A percentile compares a stretch with the other conserved stretches of the same genome.
phyloP scores from a whole-genome alignment of 768 basidiomycete genomes.

The Macrolepiota dolichaula region DNA sequence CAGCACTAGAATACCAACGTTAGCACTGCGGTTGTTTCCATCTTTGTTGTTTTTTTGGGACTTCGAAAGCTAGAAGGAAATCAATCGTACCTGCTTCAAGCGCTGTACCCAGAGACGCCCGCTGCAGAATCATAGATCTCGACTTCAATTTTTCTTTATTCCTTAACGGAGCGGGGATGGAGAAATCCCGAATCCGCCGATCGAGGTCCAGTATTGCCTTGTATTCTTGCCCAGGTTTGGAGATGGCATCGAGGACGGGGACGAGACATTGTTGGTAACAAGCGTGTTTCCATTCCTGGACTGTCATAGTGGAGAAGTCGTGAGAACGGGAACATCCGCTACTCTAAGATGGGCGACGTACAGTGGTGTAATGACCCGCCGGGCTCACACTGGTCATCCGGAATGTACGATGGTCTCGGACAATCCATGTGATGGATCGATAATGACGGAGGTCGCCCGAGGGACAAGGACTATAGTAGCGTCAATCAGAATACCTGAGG shows the following conservation, averaged over 20 bases:
- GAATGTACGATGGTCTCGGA: conserved; percentile 40
- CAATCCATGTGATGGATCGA: conserved; percentile 62
- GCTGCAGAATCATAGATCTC: conserved; percentile 54
- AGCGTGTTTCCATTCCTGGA: conserved; percentile 69
- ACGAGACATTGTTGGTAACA: conserved; percentile 59
- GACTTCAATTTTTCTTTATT: conserved; percentile 33
- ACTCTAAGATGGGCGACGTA: conserved; percentile 18
- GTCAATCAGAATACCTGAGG: neutral
- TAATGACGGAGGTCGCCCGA: conserved; percentile 67
- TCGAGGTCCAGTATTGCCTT: conserved; percentile 53
- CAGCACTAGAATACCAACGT: conserved; percentile 39
- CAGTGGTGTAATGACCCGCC: conserved; percentile 40
- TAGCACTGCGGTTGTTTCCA: neutral
- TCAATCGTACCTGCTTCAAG: conserved; percentile 53
- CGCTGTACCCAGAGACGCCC: conserved; percentile 53
- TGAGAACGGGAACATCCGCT: neutral
- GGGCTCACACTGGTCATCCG: conserved; percentile 34
- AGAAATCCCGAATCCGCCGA: conserved; percentile 57
- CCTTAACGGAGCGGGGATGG: conserved; percentile 46
- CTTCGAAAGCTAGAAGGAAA: neutral
- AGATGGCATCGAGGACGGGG: conserved; percentile 57
- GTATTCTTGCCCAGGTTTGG: conserved; percentile 51
- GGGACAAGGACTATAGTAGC: conserved; percentile 47
- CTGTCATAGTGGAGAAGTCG: conserved; percentile 27
- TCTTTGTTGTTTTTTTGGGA: no score